A percentile compares a stretch with the other conserved stretches of the same genome.
Evolutionary conservation across 2,329 filamentous ascomycete species (phyloP).

Genomic region (Colletotrichum sojae): DNA sequence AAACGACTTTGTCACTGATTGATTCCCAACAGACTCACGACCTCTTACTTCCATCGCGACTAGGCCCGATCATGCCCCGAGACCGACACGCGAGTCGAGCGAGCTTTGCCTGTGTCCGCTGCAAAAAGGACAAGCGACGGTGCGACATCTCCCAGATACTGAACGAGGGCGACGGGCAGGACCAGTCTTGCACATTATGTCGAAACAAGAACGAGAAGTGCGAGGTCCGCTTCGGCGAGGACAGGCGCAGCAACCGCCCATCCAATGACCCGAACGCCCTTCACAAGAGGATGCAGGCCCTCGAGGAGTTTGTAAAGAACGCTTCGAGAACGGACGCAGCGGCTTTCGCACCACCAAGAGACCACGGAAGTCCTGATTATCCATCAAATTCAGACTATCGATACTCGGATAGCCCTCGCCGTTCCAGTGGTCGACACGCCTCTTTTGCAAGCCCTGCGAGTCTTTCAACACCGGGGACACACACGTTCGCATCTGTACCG

Average conservation of each 20-base stretch:
- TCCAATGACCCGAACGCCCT: slow-evolving; percentile 29
- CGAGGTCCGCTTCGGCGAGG: slow-evolving; percentile 36
- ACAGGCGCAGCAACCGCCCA: slow-evolving; percentile 35
- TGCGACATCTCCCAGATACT: slow-evolving; percentile 37
- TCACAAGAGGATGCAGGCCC: slow-evolving; percentile 33
- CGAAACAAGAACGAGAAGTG: slow-evolving; percentile 38
- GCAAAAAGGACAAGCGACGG: slow-evolving; percentile 38
- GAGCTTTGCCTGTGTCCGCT: slow-evolving; percentile 36
- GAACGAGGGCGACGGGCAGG: slow-evolving; percentile 6
- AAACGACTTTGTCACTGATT: too few species aligned
- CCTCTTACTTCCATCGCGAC: not conserved
- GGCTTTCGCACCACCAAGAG: too few species aligned
- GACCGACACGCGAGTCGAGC: slow-evolving; percentile 37
- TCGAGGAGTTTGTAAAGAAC: slow-evolving; percentile 34
- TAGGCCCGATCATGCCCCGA: slow-evolving; percentile 15
- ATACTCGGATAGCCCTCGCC: not conserved
- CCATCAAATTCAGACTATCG: too few species aligned
- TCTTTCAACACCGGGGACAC: slow-evolving; percentile 10
- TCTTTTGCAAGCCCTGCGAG: slow-evolving; percentile 26
- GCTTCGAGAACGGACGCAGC: slow-evolving; percentile 6
- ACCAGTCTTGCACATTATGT: slow-evolving; percentile 32
- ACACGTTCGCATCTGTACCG: not conserved
- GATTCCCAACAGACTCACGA: too few species aligned
- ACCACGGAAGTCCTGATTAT: too few species aligned
- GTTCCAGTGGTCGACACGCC: too few species aligned